Evolutionary conservation across 768 basidiomycete genomes (phyloP).

Genomic region (Boletus edulis): DNA sequence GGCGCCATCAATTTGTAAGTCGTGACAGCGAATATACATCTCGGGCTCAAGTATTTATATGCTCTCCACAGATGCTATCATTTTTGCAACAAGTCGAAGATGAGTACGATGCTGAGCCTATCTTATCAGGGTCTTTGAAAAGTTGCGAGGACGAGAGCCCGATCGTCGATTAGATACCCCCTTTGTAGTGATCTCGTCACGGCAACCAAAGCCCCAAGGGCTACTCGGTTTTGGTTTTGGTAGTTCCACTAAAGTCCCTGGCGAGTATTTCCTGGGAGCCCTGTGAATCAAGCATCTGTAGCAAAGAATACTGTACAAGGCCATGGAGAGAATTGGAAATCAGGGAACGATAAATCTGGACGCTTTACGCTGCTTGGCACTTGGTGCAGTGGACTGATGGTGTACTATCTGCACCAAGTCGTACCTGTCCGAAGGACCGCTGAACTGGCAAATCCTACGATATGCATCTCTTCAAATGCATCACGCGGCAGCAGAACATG

Average conservation of each 20-base stretch:
- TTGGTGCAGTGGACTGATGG: neutral
- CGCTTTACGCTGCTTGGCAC: neutral
- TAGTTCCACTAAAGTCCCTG: too few species aligned
- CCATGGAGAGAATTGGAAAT: neutral
- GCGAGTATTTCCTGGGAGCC: too few species aligned
- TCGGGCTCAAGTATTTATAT: constrained; percentile 2
- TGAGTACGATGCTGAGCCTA: constrained; percentile 38
- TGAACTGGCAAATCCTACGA: too few species aligned
- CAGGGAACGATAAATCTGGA: neutral
- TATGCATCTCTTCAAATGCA: too few species aligned
- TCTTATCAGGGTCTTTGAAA: neutral
- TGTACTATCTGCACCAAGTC: too few species aligned
- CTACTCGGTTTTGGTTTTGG: too few species aligned
- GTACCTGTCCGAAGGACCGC: too few species aligned
- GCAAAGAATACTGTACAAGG: too few species aligned
- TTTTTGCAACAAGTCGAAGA: constrained; percentile 60
- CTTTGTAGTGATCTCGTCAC: neutral
- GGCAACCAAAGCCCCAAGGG: neutral
- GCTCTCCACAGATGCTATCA: constrained; percentile 50
- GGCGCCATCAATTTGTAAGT: constrained; percentile 69
- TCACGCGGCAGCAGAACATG: too few species aligned
- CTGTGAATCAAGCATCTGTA: too few species aligned
- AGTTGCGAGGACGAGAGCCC: neutral
- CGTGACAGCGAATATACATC: neutral
- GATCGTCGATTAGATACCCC: neutral